phyloP scores from a whole-genome alignment of 2,329 filamentous ascomycete genomes.

The Sphaerulina vaccinii region DNA sequence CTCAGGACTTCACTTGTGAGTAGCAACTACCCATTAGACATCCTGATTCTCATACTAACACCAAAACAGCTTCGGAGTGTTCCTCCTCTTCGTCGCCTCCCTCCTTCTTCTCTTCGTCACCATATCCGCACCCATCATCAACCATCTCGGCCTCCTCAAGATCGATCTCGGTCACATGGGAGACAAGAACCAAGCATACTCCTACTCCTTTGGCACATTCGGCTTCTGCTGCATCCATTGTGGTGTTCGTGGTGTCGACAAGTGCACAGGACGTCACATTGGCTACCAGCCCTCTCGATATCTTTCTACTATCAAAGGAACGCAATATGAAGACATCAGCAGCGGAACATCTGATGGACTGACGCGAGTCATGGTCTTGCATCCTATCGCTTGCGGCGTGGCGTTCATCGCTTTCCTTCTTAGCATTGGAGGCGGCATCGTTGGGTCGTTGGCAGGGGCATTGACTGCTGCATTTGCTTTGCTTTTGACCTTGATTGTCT shows the following conservation, averaged over 20 bases:
- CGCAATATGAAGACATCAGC: slow-evolving; percentile 46
- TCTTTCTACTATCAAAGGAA: slow-evolving; percentile 42
- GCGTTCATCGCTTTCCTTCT: slow-evolving; percentile 61
- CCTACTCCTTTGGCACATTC: slow-evolving; percentile 59
- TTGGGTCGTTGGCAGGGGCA: slow-evolving; percentile 54
- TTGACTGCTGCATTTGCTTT: slow-evolving; percentile 53
- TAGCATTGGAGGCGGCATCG: slow-evolving; percentile 52
- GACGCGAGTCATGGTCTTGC: slow-evolving; percentile 56
- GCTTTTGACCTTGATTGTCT: slow-evolving; percentile 49
- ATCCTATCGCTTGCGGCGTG: slow-evolving; percentile 59
- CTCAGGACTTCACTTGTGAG: slow-evolving; percentile 9
- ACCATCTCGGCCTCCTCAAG: slow-evolving; percentile 55
- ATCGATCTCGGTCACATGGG: slow-evolving; percentile 48
- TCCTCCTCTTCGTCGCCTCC: slow-evolving; percentile 47
- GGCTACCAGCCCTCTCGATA: slow-evolving; percentile 57
- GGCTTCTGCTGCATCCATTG: slow-evolving; percentile 53
- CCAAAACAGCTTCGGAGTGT: slow-evolving; percentile 11
- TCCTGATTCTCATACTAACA: neutral
- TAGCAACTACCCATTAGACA: neutral
- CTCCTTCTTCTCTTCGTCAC: slow-evolving; percentile 59
- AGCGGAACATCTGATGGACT: slow-evolving; percentile 39
- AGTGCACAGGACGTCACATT: slow-evolving; percentile 51
- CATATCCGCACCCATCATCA: slow-evolving; percentile 60
- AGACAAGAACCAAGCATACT: slow-evolving; percentile 35
- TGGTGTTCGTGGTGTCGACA: slow-evolving; percentile 35